Percentiles rank a stretch among this genome's conserved stretches.
phyloP scores from a whole-genome alignment of 441 rosid genomes.

The Biscutella auriculata region DNA sequence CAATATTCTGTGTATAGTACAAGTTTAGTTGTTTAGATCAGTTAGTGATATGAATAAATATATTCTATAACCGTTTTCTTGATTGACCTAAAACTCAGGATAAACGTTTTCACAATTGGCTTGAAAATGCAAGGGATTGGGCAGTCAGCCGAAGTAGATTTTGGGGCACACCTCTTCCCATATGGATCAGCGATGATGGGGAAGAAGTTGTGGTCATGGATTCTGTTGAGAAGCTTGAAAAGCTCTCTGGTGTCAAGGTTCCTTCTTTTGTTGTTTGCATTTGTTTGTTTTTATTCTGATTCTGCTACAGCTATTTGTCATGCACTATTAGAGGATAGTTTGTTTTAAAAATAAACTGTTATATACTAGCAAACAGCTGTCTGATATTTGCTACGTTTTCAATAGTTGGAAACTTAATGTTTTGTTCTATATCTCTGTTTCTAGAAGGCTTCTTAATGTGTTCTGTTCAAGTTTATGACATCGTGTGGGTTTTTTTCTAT shows the following conservation, averaged over 20 bases:
- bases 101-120: constrained; percentile 97
- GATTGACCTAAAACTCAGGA: constrained; percentile 39
- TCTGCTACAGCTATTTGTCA: not conserved
- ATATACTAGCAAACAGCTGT: not conserved
- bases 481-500: not conserved
- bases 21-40: constrained; percentile 1
- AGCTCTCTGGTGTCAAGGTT: constrained; percentile 86
- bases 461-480: not conserved
- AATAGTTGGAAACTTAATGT: not conserved
- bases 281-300: not conserved
- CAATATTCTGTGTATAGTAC: not conserved
- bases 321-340: not conserved
- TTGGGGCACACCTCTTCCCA: constrained; percentile 98
- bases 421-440: not conserved
- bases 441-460: not conserved
- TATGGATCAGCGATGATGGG: constrained; percentile 87
- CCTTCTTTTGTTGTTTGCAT: constrained; percentile 10
- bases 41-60: not conserved
- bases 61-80: too few species aligned
- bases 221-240: constrained; percentile 78
- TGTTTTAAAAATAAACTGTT: not conserved
- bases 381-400: not conserved
- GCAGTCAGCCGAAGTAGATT: constrained; percentile 94
- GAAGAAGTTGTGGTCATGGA: constrained; percentile 70
- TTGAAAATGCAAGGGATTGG: constrained; percentile 99